Evolutionary conservation across 495 filamentous ascomycete genomes (phyloP).

Genomic region (Talaromyces proteolyticus): DNA sequence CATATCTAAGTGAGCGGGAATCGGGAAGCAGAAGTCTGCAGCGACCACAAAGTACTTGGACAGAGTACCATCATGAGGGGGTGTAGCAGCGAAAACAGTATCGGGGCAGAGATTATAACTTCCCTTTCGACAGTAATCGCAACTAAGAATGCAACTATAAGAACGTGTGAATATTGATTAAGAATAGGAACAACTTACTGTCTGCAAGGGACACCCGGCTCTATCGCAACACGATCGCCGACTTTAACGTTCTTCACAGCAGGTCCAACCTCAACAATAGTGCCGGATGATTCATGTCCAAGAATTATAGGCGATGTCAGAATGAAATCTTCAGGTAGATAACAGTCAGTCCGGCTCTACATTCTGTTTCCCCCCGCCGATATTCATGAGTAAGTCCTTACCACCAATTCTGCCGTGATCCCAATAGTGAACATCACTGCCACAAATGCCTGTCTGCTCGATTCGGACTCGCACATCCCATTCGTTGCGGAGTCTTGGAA

Average conservation of each 20-base stretch:
- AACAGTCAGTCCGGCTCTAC: no score
- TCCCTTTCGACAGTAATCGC: conserved; percentile 34
- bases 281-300: conserved; percentile 64
- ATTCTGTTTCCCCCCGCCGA: no score
- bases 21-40: conserved; percentile 75
- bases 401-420: conserved; percentile 27
- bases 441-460: conserved; percentile 42
- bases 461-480: conserved; percentile 38
- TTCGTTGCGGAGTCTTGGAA: conserved; percentile 21
- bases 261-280: conserved; percentile 53
- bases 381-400: no score
- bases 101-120: conserved; percentile 47
- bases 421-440: conserved; percentile 30
- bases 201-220: conserved; percentile 73
- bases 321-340: conserved; percentile 57
- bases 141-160: conserved; percentile 13
- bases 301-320: conserved; percentile 62
- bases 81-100: conserved; percentile 81
- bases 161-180: no score
- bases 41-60: conserved; percentile 71
- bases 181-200: conserved; percentile 29
- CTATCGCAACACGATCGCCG: conserved; percentile 71
- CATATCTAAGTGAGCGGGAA: conserved; percentile 61
- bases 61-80: conserved; percentile 74
- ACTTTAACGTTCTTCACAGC: conserved; percentile 47